Evolutionary conservation across 768 basidiomycete genomes (phyloP).

Genomic region (Hygrophorus pudorinus): DNA sequence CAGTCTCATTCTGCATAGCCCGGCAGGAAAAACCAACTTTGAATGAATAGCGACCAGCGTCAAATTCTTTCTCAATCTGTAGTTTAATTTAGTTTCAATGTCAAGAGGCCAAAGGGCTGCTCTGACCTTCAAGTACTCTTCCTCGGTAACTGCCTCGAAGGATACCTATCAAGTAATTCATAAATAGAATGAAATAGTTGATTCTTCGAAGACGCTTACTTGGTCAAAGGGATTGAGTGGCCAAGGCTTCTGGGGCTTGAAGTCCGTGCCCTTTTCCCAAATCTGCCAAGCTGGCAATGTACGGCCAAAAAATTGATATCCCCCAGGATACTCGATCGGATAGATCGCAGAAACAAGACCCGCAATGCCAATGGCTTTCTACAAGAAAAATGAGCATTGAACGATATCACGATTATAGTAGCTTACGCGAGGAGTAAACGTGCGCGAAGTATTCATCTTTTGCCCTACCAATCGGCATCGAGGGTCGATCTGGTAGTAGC

Average conservation of each 20-base stretch:
- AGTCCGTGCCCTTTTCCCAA: conserved; percentile 43
- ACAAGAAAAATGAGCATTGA: neutral
- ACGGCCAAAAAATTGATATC: conserved; percentile 55
- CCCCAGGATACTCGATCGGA: conserved; percentile 54
- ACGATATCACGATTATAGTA: neutral
- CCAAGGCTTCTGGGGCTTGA: conserved; percentile 43
- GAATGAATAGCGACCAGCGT: too few relatives aligned
- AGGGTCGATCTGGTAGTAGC: conserved; percentile 38
- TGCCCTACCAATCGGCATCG: conserved; percentile 51
- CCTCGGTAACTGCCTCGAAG: conserved; percentile 39
- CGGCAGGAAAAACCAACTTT: too few relatives aligned
- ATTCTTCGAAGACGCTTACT: conserved; percentile 19
- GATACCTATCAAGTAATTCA: conserved; percentile 26
- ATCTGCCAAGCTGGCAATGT: conserved; percentile 59
- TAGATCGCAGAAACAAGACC: conserved; percentile 60
- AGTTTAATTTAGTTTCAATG: conserved; percentile 6
- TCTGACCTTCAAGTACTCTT: conserved; percentile 37
- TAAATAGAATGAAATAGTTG: neutral
- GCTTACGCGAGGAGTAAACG: conserved; percentile 50
- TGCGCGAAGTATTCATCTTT: conserved; percentile 69
- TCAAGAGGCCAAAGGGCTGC: neutral
- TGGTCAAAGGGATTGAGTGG: conserved; percentile 55
- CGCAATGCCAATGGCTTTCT: conserved; percentile 66
- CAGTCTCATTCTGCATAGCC: conserved; percentile 10
- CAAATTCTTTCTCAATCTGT: conserved; percentile 34